A percentile compares a stretch with the other conserved stretches of the same genome.
Conservation (phyloP, 768 basidiomycete species). For the Boletales sp. region DNA sequence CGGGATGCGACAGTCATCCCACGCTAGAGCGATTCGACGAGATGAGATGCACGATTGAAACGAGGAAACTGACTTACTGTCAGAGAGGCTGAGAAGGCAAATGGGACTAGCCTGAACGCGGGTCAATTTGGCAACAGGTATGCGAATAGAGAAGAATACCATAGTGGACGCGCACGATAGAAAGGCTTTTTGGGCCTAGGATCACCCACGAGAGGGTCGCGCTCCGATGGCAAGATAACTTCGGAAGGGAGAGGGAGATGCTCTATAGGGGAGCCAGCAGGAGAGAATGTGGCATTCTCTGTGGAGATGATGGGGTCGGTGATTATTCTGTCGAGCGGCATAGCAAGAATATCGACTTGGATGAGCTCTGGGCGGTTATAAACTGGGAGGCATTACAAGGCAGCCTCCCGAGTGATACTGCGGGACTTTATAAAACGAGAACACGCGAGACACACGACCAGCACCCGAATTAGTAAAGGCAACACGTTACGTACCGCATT, state of each 20-base stretch:
- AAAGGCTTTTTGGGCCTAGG: constrained; percentile 39
- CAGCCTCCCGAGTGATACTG: background rate
- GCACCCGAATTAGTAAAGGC: constrained; percentile 6
- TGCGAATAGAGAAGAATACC: constrained; percentile 26
- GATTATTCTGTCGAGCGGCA: constrained; percentile 30
- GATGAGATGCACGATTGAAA: background rate
- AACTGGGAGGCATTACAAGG: constrained; percentile 7
- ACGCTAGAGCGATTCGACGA: constrained; percentile 44
- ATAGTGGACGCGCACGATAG: constrained; percentile 48
- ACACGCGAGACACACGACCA: constrained; percentile 19
- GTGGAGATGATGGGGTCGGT: constrained; percentile 34
- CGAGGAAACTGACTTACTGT: constrained; percentile 44
- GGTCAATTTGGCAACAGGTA: constrained; percentile 5
- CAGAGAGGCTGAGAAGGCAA: constrained; percentile 61
- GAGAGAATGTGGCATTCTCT: constrained; percentile 29
- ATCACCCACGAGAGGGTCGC: constrained; percentile 29
- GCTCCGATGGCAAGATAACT: constrained; percentile 27
- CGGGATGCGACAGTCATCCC: constrained; percentile 78
- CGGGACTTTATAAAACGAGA: constrained; percentile 21
- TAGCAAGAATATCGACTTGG: constrained; percentile 4
- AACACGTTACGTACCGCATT: constrained; percentile 19
- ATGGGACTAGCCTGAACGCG: constrained; percentile 61
- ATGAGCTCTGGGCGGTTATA: background rate
- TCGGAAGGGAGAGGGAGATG: constrained; percentile 10
- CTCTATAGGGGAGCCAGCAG: constrained; percentile 21